Evolutionary conservation across 1,284 basidiomycete species (phyloP), one percentile per base, ranked within the genome.

Genomic region (Ceratobasidium theobromae): DNA sequence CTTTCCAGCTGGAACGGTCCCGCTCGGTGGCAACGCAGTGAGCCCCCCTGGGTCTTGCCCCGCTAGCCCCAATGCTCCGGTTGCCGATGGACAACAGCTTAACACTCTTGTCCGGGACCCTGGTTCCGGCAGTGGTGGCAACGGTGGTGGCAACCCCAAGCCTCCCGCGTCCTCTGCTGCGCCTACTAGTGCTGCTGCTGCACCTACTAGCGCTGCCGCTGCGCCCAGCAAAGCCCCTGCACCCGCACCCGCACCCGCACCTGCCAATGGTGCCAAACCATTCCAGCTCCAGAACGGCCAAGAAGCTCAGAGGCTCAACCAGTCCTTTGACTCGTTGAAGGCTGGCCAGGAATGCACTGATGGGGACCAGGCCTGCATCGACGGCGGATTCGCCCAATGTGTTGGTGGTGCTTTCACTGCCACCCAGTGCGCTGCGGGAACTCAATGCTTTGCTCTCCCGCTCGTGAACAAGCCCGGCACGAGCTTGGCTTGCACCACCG

Each of bases 21-120:
- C 81, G 3, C 79, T 82, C 53, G 81, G 81, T 18, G 72, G 76
- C 62, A 74, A 60, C 1, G 72, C 77, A n/a, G 69, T 82, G n/a
- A 77, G 71, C 68, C 81, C 82, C 6, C 74, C 79, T 25, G 82
- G 82, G 0, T 81, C 81, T 14, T 84, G 82, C 73, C 79, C 78
- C n/a, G 82, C 82, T 1, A 78, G 81, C 60, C 76, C 79, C 21
- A 54, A 68, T 5, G 75, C 75, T 23, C 72, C 72, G 4, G 75
- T 81, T 57, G 71, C 83, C 1, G 84, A 84, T 71, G 84, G 84
- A 40, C 70, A 73, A 11, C 84, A 85, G 73, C 77, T 86, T 25
- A 75, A 74, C 53, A 77, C 77, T 68, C 73, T 82, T 65, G 78
- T 78, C 1, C 74, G 77, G 52, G 75, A 76, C 71, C 80, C 82